Base-by-base conservation (phyloP, 2,329 filamentous ascomycete species). In the Alternaria sp. region DNA sequence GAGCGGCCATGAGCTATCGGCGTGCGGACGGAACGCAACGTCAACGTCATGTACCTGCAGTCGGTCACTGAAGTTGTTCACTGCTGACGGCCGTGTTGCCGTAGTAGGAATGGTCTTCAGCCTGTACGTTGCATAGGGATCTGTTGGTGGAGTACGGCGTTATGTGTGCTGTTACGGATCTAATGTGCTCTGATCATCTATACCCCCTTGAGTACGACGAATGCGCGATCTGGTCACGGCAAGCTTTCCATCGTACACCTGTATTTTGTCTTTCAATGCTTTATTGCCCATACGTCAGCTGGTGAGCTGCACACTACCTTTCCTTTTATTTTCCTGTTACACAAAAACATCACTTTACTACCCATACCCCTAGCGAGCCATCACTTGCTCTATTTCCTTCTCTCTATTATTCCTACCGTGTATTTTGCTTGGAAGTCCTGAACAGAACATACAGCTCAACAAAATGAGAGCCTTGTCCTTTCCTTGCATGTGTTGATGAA, bases 1-100 rank as follows among this genome's bases (percentile, higher is more conserved):
- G 74, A 45, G 63, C 72, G 57, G 72, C 78, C 54, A 83, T 84
- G 81, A 79, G 76, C 63, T 84, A 84, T 65, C 77, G 81, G 43
- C 78, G 82, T 38, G 82, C 82, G 41, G 81, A 84, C 62, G 82
- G 82, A 55, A 80, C 78, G 10, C 74, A 77, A 56, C 74, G 77
- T 53, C 76, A 74, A 60, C 73, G 78, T 54, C 75, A 74, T 41
- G 72, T 79, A 12, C 77, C 77, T 27, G 73, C 76, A 54, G 65
- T 77, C n/a, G 69, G 66, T 49, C 67, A 71, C 43, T 78, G 51
- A 57, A 22, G 44, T 40, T 55, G 50, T 62, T 46, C 45, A 32
- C 50, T 56, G 45, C 52, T 64, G 60, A 66, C 63, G 59, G 52
- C 58, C 41, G 25, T 49, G 25, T 44, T 49, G 41, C 61, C 38